Evolutionary conservation across 805 yeast species (phyloP).

Genomic region (Cyberlindnera mrakii): DNA sequence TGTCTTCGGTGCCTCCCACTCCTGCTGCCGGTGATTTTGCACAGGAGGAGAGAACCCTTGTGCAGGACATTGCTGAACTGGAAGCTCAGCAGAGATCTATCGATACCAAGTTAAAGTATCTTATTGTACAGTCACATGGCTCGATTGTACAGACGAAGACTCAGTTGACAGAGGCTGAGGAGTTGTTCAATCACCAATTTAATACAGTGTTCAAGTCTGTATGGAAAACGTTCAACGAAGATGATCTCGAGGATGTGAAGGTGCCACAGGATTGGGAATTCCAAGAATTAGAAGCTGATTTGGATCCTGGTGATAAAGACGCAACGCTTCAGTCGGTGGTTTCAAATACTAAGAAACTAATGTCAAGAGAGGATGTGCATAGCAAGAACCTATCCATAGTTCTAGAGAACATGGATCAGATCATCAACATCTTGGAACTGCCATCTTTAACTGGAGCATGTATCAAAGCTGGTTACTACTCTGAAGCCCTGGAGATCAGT

Average conservation of each 20-base stretch:
- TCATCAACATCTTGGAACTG: constrained; percentile 74
- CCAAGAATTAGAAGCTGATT: constrained; percentile 20
- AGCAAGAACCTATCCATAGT: constrained; percentile 31
- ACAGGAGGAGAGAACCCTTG: constrained; percentile 31
- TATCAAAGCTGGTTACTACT: constrained; percentile 78
- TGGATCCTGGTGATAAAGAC: constrained; percentile 17
- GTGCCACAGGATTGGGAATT: constrained; percentile 19
- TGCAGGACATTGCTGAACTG: constrained; percentile 70
- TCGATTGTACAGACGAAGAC: constrained; percentile 41
- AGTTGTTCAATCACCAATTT: constrained; percentile 29
- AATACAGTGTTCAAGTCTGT: constrained; percentile 25
- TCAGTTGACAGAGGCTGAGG: constrained; percentile 24
- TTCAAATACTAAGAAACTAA: constrained; percentile 16
- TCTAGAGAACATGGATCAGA: constrained; percentile 57
- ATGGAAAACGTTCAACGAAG: constrained; percentile 25
- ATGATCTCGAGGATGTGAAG: constrained; percentile 26
- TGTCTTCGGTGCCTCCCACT: constrained; percentile 34
- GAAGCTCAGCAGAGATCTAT: constrained; percentile 48
- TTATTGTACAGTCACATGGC: constrained; percentile 29
- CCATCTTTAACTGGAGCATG: constrained; percentile 84
- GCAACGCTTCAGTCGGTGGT: constrained; percentile 27
- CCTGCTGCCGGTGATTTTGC: constrained; percentile 26
- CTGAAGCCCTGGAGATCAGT: constrained; percentile 83
- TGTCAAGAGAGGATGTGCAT: constrained; percentile 1
- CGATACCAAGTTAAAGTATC: constrained; percentile 38